These are phyloP conservation scores for Limnanthes douglasii DNA, from an alignment of 345 rosid genomes.

Conservation along the genomic window DNA sequence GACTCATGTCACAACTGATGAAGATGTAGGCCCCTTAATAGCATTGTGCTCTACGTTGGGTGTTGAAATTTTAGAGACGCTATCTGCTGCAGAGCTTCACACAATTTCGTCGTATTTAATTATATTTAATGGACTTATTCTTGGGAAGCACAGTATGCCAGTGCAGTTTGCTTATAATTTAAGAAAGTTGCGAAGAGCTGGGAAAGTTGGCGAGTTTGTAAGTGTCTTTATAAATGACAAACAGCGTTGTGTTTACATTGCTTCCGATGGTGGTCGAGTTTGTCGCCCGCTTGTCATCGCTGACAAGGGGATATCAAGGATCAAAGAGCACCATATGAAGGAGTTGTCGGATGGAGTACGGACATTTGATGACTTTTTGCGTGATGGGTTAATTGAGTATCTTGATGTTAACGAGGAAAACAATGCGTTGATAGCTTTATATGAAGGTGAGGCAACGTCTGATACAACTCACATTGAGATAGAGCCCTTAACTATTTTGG, in stretches of 20 bases:
- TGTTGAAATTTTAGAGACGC: constrained; percentile 62
- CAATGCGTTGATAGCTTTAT: constrained; percentile 88
- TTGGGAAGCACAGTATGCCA: constrained; percentile 90
- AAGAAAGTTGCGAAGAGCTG: constrained; percentile 83
- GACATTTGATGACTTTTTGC: constrained; percentile 77
- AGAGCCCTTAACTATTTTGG: constrained; percentile 93
- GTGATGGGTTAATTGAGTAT: constrained; percentile 85
- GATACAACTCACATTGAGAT: constrained; percentile 90
- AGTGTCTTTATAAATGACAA: constrained; percentile 80
- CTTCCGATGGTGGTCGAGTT: constrained; percentile 99
- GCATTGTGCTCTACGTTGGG: constrained; percentile 87
- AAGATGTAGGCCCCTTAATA: constrained; percentile 77
- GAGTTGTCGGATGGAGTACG: constrained; percentile 87
- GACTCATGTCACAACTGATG: constrained; percentile 98
- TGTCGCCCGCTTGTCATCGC: constrained; percentile 97
- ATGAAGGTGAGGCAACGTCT: constrained; percentile 60
- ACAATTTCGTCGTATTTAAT: constrained; percentile 65
- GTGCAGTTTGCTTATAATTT: constrained; percentile 53
- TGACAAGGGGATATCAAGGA: constrained; percentile 81
- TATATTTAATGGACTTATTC: constrained; percentile 75
- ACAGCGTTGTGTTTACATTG: constrained; percentile 84
- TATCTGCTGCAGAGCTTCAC: constrained; percentile 88
- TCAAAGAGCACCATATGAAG: constrained; percentile 83
- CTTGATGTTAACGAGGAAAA: constrained; percentile 98
- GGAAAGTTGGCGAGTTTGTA: constrained; percentile 85